A percentile compares a stretch with the other conserved stretches of the same genome.
phyloP scores from a whole-genome alignment of 306 rosid species.

The Trifolium dubium region DNA sequence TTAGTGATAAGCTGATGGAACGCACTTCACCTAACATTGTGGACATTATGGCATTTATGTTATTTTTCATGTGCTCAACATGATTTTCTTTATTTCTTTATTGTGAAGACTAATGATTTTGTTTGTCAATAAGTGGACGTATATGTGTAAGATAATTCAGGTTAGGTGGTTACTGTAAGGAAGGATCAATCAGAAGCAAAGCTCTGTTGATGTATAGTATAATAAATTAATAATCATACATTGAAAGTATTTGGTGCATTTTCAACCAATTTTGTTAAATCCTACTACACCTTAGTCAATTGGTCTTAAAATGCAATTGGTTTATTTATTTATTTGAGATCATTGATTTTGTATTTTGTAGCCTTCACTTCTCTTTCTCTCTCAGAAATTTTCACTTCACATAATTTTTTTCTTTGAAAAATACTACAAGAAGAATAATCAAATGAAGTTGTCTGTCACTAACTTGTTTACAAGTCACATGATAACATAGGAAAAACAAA shows the following conservation, averaged over 20 bases:
- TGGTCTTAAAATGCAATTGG: slow-evolving; percentile 17
- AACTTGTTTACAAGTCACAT: too few relatives aligned
- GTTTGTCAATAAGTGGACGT: slow-evolving; percentile 6
- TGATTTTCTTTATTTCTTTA: slow-evolving; percentile 25
- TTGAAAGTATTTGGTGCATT: slow-evolving; percentile 23
- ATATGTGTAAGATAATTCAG: slow-evolving; percentile 9
- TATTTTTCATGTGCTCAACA: slow-evolving; percentile 34
- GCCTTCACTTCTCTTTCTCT: neutral
- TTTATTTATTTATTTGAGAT: neutral
- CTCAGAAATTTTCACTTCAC: neutral
- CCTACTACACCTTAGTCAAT: slow-evolving; percentile 5
- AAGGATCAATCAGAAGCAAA: slow-evolving; percentile 31
- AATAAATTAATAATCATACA: too few relatives aligned
- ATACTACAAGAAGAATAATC: too few relatives aligned
- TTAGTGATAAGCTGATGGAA: slow-evolving; percentile 49
- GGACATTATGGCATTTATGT: slow-evolving; percentile 26
- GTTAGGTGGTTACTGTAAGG: slow-evolving; percentile 6
- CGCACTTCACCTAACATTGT: slow-evolving; percentile 65
- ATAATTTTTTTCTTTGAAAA: too few relatives aligned
- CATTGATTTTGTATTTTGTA: neutral
- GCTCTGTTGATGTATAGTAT: neutral
- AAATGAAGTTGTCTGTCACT: too few relatives aligned
- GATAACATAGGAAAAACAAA: too few relatives aligned
- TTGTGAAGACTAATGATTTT: slow-evolving; percentile 17
- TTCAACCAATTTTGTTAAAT: slow-evolving; percentile 21